Conservation (phyloP, 78 protist genomes). For the slime mould (Dictyostelium discoideum) region DNA sequence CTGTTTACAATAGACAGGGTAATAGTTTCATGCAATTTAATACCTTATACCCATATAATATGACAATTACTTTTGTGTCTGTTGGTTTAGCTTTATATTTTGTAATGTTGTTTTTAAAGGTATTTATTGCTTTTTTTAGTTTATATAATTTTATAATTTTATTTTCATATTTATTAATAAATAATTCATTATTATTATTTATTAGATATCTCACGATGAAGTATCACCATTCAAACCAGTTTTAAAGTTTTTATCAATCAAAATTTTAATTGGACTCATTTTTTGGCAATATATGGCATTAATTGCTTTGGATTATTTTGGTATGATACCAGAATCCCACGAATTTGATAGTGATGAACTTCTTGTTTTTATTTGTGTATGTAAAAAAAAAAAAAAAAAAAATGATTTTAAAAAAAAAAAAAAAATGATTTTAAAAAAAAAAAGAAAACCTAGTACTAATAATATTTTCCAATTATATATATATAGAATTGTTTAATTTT, state of each 20-base stretch:
- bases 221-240: constrained; percentile 27
- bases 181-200: too few relatives aligned
- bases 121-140: too few relatives aligned
- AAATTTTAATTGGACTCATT: constrained; percentile 47
- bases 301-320: constrained; percentile 6
- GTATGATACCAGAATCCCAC: constrained; percentile 2
- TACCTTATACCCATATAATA: not conserved
- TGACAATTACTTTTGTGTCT: not conserved
- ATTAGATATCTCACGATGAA: not conserved
- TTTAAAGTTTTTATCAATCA: constrained; percentile 52
- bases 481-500: constrained; percentile 17
- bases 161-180: too few relatives aligned
- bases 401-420: not conserved
- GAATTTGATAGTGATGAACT: constrained; percentile 43
- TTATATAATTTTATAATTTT: too few relatives aligned
- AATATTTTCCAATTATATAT: too few relatives aligned
- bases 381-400: not conserved
- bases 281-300: constrained; percentile 68
- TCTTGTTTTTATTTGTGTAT: constrained; percentile 40
- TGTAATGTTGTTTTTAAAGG: constrained; percentile 1
- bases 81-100: not conserved
- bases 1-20: not conserved
- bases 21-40: not conserved
- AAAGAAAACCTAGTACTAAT: not conserved
- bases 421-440: too few relatives aligned